Conservation (phyloP, 371 early-diverging fungal species). For the Sporodiniella umbellata region DNA sequence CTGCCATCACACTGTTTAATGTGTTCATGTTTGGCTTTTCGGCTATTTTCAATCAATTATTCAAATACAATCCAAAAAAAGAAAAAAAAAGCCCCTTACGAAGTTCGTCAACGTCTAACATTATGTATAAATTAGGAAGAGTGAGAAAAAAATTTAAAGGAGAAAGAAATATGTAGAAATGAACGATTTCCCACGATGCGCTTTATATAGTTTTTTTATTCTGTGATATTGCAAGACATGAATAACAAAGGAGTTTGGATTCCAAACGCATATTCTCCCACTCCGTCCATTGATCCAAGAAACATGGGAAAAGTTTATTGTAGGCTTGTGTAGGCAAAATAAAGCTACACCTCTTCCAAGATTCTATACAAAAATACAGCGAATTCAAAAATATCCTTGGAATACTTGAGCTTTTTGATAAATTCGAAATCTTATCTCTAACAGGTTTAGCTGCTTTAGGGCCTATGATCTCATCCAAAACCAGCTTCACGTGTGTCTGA, state of each 20-base stretch:
- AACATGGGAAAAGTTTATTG: too few relatives aligned
- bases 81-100: conserved; percentile 15
- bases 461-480: too few relatives aligned
- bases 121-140: conserved; percentile 4
- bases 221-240: too few relatives aligned
- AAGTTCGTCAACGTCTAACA: conserved; percentile 43
- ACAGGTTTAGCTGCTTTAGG: too few relatives aligned
- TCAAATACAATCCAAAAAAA: neutral
- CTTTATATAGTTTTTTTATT: neutral
- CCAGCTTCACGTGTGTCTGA: too few relatives aligned
- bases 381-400: too few relatives aligned
- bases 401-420: too few relatives aligned
- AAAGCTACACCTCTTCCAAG: too few relatives aligned
- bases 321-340: too few relatives aligned
- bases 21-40: conserved; percentile 41
- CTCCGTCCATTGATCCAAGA: neutral
- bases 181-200: neutral
- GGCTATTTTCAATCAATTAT: conserved; percentile 13
- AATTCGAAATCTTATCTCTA: too few relatives aligned
- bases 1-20: conserved; percentile 51
- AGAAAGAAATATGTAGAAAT: conserved; percentile 2
- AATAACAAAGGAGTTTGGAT: neutral
- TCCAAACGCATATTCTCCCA: neutral
- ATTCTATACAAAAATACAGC: too few relatives aligned
- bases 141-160: conserved; percentile 6